Evolutionary conservation across 331 rosid genomes (phyloP).

Genomic region (Phaseolus coccineus): DNA sequence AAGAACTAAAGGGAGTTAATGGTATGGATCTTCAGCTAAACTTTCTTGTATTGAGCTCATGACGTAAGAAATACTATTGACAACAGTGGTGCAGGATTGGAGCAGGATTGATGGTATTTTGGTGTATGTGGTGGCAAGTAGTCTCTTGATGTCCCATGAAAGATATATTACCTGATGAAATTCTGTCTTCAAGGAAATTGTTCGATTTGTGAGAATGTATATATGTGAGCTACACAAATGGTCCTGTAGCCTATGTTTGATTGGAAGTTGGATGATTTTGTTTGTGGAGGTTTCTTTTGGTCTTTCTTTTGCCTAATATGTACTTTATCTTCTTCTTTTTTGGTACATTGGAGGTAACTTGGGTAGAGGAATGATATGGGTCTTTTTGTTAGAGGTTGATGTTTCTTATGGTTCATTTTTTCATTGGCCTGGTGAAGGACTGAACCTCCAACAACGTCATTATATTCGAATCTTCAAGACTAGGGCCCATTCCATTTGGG

Average conservation of each 20-base stretch:
- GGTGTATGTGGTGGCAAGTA: neutral
- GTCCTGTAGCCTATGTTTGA: neutral
- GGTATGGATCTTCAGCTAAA: neutral
- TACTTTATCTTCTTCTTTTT: neutral
- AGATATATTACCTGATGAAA: neutral
- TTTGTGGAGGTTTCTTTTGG: neutral
- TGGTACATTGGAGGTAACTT: neutral
- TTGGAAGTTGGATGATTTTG: neutral
- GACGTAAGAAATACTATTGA: neutral
- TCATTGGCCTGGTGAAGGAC: neutral
- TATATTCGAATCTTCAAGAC: neutral
- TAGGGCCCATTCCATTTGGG: neutral
- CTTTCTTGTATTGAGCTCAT: neutral
- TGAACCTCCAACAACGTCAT: slow-evolving; percentile 3
- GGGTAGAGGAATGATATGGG: neutral
- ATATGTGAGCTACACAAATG: neutral
- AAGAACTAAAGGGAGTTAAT: slow-evolving; percentile 5
- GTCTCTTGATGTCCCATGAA: neutral
- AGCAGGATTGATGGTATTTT: neutral
- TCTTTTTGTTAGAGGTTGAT: neutral
- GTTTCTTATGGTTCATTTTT: neutral
- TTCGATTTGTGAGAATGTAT: neutral
- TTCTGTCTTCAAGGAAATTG: neutral
- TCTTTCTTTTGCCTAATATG: neutral
- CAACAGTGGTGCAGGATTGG: neutral